Base-by-base conservation (phyloP, 441 rosid genomes). In the Melastoma candidum region DNA sequence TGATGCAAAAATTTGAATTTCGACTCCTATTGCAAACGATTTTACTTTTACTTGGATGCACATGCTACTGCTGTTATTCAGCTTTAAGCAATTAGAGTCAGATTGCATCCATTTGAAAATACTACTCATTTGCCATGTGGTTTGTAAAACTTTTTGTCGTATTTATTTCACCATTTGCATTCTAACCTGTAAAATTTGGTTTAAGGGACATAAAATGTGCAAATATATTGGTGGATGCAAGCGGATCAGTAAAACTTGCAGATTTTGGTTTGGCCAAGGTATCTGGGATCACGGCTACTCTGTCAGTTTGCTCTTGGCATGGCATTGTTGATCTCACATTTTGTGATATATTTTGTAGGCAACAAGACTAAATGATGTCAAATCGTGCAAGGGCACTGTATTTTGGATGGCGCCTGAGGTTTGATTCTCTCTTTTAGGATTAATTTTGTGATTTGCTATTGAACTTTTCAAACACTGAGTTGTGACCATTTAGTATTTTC, bases 261-360 rank as follows among this genome's bases (percentile, higher is more conserved):
- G 65, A 47, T 48, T 53, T 54, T 48, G 65, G 65, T 9, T 44
- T 61, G 58, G 65, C 65, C 47, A 54, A 61, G 65, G 59, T 61
- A 7, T 3, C 2, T 4, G 8, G 41, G 41, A 32, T 32, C 7
- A 1, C 5, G 11, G 2, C 2, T 7, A 50, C 11, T 22, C 10
- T 12, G 11, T 25, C 11, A 2, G 11, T 25, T 48, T 6, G 29
- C 11, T 2, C 25, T 48, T 12, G 2, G 0, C 5, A 29, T 11
- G 11, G 12, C 14, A 3, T 47, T 47, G 26, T 45, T 47, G 7
- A 46, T 47, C 26, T 7, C 46, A 26, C 2, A 11, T 12, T 49
- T 13, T 2, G 4, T 12, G 2, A 25, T 2, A 10, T 1, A 4
- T 0, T 11, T 0, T 49, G 0, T 26, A 61, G 64, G 53, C 43